Percentiles rank a stretch among this genome's conserved stretches.
Evolutionary conservation across 225 moss, liverwort and hornwort species (phyloP).

Genomic region (Neckera pumila): DNA sequence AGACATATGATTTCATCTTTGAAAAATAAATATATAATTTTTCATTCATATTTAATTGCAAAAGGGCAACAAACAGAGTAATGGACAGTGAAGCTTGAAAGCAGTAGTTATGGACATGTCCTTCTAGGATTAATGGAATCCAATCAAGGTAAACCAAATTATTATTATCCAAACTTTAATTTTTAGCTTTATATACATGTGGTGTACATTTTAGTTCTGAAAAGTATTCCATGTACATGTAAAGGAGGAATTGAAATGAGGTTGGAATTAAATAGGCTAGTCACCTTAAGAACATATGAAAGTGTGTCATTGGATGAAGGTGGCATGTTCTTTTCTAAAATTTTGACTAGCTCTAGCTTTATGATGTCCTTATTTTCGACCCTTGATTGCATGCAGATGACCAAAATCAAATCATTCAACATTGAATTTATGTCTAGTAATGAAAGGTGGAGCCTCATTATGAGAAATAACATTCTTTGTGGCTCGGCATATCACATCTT

Average conservation of each 20-base stretch:
- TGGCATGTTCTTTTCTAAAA: neutral
- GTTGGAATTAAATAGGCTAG: too few relatives aligned
- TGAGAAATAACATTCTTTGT: neutral
- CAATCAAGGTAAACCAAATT: neutral
- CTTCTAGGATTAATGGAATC: too few relatives aligned
- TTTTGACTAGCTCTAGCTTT: neutral
- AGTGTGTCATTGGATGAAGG: neutral
- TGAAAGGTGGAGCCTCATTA: neutral
- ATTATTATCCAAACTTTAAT: neutral
- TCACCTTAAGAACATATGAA: neutral
- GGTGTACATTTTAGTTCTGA: neutral
- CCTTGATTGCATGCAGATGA: rapidly evolving
- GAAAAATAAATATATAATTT: too few relatives aligned
- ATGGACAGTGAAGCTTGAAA: too few relatives aligned
- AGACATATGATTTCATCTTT: too few relatives aligned
- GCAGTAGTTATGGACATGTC: too few relatives aligned
- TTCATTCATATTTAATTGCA: too few relatives aligned
- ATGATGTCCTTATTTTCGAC: neutral
- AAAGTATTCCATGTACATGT: too few relatives aligned
- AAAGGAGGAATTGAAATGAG: too few relatives aligned
- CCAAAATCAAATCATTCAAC: neutral
- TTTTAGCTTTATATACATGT: rapidly evolving
- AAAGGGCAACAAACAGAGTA: too few relatives aligned
- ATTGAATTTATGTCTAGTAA: neutral
- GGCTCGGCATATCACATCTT: neutral